Base-by-base conservation (phyloP, 495 filamentous ascomycete genomes). In the Xylaria castorea region DNA sequence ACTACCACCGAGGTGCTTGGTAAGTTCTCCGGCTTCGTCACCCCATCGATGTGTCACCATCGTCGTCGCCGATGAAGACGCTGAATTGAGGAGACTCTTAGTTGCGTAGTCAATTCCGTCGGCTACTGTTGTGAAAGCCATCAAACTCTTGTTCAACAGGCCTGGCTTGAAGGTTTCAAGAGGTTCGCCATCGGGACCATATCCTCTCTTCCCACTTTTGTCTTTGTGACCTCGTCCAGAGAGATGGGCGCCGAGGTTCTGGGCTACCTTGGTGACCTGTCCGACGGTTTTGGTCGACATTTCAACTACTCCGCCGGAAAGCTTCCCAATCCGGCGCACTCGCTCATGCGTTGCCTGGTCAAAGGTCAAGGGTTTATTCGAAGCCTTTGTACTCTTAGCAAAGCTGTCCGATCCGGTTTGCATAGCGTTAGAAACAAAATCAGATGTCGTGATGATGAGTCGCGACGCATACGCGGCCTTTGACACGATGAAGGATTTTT, bases 111-210 rank as follows among this genome's bases (percentile, higher is more conserved):
- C 94, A 63, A 98, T 92, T 44, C 95, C 95, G 79, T 99, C 96
- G 42, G 94, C 93, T 57, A 99, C 87, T 0, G 96, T 98, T n/a
- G 90, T 91, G 79, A 98, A 99, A 0, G 96, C 96, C 81, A 99
- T 97, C 85, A 99, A 84, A 46, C 90, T 92, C 83, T 98, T 98
- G 81, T 99, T 98, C 71, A 99, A 79, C 34, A 99, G 82, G 8
- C 96, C 95, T 0, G 96, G 95, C 80, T 97, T 97, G 80, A 94
- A 94, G 18, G 84, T 83, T 0, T 86, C 83, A 22, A 87, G 76
- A n/a, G 88, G 86, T 51, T 89, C 87, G 16, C 89, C 89, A 75
- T 92, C 87, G n/a, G 87, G 87, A 48, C 91, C 91, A 36, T 84
- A 85, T 1, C 88, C 87, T 75, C 87, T 90, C 18, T 80, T 76